Base-by-base conservation (phyloP, 2,329 filamentous ascomycete genomes). In the Trichoderma sp. region DNA sequence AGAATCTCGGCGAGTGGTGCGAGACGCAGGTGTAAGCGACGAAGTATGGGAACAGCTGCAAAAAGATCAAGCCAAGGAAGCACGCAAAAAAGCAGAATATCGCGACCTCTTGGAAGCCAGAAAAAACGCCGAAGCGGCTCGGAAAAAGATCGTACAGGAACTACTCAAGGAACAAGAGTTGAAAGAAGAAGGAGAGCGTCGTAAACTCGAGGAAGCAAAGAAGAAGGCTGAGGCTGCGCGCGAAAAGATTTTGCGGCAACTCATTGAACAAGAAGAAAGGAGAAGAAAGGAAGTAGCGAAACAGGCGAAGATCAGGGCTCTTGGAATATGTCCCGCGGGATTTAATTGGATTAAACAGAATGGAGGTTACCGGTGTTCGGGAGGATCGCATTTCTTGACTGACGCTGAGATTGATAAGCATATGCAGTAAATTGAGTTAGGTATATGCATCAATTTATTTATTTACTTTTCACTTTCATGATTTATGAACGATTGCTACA, bases 21-120 rank as follows among this genome's bases (percentile, higher is more conserved):
- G 91, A 14, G 92, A 94, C 75, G 81, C 85, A 0, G 89, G 89
- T 0, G 91, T 93, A 0, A 88, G 85, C 5, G 90, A 93, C 65
- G 88, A 83, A 6, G 83, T 90, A 1, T 94, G 92, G 92, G 82
- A 87, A 2, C 89, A 92, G 78, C 88, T 93, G 0, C 86, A 91
- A 76, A 79, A 76, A 1, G 89, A 93, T 81, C 84, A 82, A 24
- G 77, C 81, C 27, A 84, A 83, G 0, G 85, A 85, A 41, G 76
- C 82, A 2, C 81, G 82, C 1, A 82, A 82, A 0, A 83, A 88
- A 8, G 79, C 81, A 4, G 83, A 86, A 31, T 83, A 86, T 9
- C 80, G 78, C 3, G 75, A 79, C 2, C 80, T 87, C 4, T 77
- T 83, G 24, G 79, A 83, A 29, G 80, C 79, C 12, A 80, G 81